phyloP scores from a whole-genome alignment of 2,329 filamentous ascomycete genomes.

The Pseudogymnoascus sp. region DNA sequence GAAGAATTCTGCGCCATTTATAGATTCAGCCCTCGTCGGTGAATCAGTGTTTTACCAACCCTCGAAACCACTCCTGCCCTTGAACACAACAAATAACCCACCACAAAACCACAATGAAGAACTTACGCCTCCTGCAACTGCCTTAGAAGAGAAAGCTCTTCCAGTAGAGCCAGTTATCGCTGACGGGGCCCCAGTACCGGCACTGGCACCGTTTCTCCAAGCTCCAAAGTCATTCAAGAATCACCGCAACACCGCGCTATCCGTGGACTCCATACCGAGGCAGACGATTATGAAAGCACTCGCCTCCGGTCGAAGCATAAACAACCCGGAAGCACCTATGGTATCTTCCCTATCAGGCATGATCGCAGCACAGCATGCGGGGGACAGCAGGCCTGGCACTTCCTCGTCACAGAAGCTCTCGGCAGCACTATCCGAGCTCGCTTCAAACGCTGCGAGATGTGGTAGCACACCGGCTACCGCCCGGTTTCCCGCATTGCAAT shows the following conservation, averaged over 20 bases:
- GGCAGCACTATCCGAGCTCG: slow-evolving; percentile 44
- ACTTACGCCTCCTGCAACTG: slow-evolving; percentile 8
- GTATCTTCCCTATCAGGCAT: slow-evolving; percentile 55
- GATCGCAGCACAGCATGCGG: slow-evolving; percentile 37
- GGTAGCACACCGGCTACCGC: slow-evolving; percentile 27
- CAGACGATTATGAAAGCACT: slow-evolving; percentile 79
- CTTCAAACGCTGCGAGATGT: slow-evolving; percentile 26
- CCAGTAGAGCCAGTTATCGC: not conserved
- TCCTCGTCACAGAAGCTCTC: slow-evolving; percentile 51
- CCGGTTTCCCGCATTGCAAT: slow-evolving; percentile 64
- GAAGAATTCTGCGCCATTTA: slow-evolving; percentile 9
- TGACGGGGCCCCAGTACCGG: slow-evolving; percentile 19
- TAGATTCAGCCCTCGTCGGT: slow-evolving; percentile 25
- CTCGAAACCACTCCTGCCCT: slow-evolving; percentile 34
- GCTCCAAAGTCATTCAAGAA: slow-evolving; percentile 16
- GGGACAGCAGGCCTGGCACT: slow-evolving; percentile 22
- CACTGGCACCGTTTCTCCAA: slow-evolving; percentile 21
- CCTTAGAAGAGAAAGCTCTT: slow-evolving; percentile 4
- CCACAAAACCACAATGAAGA: slow-evolving; percentile 8
- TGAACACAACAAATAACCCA: slow-evolving; percentile 30
- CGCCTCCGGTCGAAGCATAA: slow-evolving; percentile 54
- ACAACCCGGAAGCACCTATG: slow-evolving; percentile 40
- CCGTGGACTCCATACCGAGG: slow-evolving; percentile 47
- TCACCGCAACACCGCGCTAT: slow-evolving; percentile 27
- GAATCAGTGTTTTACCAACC: slow-evolving; percentile 35